These are phyloP conservation scores for Leucocoprinus leucothites DNA, from an alignment of 768 basidiomycete species.

Conservation along the genomic window DNA sequence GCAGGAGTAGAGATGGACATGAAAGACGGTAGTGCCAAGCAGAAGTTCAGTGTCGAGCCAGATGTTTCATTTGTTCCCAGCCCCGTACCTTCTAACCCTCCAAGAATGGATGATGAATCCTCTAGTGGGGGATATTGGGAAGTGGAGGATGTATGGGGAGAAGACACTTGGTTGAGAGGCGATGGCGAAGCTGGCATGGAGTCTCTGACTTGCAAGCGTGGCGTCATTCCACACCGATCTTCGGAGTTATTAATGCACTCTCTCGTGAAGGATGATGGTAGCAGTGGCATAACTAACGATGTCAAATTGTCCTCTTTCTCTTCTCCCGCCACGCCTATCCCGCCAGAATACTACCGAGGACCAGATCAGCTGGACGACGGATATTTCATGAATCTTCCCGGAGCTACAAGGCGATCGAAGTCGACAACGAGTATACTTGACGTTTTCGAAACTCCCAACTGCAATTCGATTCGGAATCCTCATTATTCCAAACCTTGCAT, in stretches of 20 bases:
- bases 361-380: background rate
- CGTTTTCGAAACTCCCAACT: background rate
- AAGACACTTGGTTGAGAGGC: constrained; percentile 9
- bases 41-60: constrained; percentile 7
- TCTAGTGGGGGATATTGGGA: constrained; percentile 20
- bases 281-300: background rate
- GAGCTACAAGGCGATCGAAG: constrained; percentile 4
- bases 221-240: background rate
- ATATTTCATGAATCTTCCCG: constrained; percentile 2
- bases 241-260: background rate
- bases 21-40: constrained; percentile 5
- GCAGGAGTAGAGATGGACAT: constrained; percentile 57
- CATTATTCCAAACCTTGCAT: background rate
- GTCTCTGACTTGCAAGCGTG: constrained; percentile 16
- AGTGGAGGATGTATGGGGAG: constrained; percentile 12
- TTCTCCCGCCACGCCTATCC: background rate
- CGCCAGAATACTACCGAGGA: background rate
- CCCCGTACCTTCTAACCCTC: background rate
- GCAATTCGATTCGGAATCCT: background rate
- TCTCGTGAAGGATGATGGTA: background rate
- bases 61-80: background rate
- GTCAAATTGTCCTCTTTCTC: background rate
- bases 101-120: constrained; percentile 12
- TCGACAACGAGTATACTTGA: constrained; percentile 1
- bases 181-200: constrained; percentile 10